Evolutionary conservation across 31 red algal species (phyloP), one percentile per base, ranked within the genome.

Genomic region (Endocladia muricata): DNA sequence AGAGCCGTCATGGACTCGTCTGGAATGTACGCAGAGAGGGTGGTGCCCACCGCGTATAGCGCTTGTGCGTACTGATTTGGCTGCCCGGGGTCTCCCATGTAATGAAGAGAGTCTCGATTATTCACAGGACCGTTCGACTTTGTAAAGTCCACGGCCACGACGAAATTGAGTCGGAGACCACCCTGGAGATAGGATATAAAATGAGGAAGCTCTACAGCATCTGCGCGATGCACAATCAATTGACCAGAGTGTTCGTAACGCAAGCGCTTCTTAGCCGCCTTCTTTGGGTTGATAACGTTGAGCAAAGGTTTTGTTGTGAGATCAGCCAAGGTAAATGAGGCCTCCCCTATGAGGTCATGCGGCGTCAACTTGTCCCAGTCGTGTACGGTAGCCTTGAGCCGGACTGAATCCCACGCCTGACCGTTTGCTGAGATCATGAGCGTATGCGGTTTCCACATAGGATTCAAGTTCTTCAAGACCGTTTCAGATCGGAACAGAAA

Each of bases 81-180:
- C 3, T 36, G 7, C 4, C 23, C 30, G 5, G 71, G 55, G 49
- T 88, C 82, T 25, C 47, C 38, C 44, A 69, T 81, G 59, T 96
- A 90, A 77, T 96, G 93, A 22, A 96, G 66, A 15, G 93, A 87
- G n/a, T 74, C 65, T 41, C 86, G 93, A 19, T 75, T 49, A 23
- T 40, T 37, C 2, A 70, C 71, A 17, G 41, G 68, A n/a, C 68
- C 61, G 65, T 96, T 96, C 33, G 93, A 96, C 29, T 81, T 74
- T 1, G 93, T 90, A 68, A 96, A 96, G 54, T 96, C 93, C 1
- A 96, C 83, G 0, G 81, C 86, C 9, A 90, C 78, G 19, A 76
- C 55, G 55, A 93, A 93, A 17, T 86, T 38, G 19, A 93, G 82
- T 2, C 68, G 65, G 42, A 85, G 33, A 0, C 90, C 90, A 13